A percentile compares a stretch with the other conserved stretches of the same genome.
These are phyloP conservation scores for Rhodotorula sphaerocarpa DNA, from an alignment of 768 basidiomycete species.

Conservation along the genomic window DNA sequence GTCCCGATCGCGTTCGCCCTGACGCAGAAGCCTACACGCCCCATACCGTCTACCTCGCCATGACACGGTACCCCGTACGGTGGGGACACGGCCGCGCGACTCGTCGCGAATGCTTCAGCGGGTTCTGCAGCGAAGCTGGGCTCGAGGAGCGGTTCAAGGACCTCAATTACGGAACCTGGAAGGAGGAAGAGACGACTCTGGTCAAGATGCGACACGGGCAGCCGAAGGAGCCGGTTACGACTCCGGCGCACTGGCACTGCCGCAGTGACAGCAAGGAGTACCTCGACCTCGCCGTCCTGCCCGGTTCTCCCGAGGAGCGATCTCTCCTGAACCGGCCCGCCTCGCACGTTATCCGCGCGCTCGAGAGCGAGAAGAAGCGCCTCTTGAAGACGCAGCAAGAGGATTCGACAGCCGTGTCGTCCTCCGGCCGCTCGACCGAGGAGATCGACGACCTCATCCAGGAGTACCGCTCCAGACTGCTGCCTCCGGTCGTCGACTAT, in stretches of 20 bases:
- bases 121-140: constrained; percentile 17
- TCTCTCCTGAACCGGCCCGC: constrained; percentile 11
- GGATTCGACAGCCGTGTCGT: neutral
- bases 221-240: constrained; percentile 43
- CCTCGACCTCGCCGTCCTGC: constrained; percentile 25
- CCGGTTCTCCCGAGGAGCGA: constrained; percentile 24
- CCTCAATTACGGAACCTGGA: constrained; percentile 33
- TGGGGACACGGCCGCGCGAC: constrained; percentile 42
- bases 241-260: constrained; percentile 40
- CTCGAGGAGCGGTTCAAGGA: constrained; percentile 37
- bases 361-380: constrained; percentile 28
- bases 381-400: neutral
- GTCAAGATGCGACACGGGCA: constrained; percentile 43
- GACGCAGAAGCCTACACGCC: constrained; percentile 44
- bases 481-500: neutral
- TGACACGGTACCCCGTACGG: constrained; percentile 43
- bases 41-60: constrained; percentile 47
- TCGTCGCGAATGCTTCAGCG: constrained; percentile 22
- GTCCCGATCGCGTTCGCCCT: constrained; percentile 41
- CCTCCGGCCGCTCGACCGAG: neutral
- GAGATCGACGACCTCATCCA: neutral
- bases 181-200: constrained; percentile 31
- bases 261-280: constrained; percentile 9
- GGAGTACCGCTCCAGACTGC: neutral
- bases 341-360: constrained; percentile 1